Conservation (phyloP, 2,329 filamentous ascomycete species). For the Blastomyces gilchristii region DNA sequence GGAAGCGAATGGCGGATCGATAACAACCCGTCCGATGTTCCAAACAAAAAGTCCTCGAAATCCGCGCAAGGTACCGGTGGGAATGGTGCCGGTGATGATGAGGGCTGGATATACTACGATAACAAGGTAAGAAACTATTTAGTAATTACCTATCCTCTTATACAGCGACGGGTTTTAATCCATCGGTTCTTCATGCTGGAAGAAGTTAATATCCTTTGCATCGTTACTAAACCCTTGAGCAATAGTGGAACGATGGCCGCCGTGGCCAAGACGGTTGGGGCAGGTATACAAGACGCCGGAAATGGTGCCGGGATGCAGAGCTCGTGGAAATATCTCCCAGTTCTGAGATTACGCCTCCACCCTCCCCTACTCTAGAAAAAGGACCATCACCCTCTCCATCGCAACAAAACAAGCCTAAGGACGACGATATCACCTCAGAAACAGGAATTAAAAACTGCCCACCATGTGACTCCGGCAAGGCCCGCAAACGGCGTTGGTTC, state of each 20-base stretch:
- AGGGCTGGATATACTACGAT: slow-evolving; percentile 96
- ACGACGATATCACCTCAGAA: slow-evolving; percentile 14
- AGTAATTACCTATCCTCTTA: neutral
- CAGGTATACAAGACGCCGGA: slow-evolving; percentile 80
- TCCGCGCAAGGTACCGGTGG: slow-evolving; percentile 38
- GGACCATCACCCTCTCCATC: slow-evolving; percentile 21
- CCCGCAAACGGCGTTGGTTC: slow-evolving; percentile 32
- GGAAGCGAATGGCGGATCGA: slow-evolving; percentile 80
- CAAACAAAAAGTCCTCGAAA: slow-evolving; percentile 29
- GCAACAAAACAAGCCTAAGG: slow-evolving; percentile 18
- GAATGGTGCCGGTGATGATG: slow-evolving; percentile 46
- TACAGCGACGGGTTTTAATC: neutral
- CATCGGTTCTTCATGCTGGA: slow-evolving; percentile 7
- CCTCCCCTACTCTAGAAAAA: slow-evolving; percentile 34
- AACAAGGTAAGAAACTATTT: slow-evolving; percentile 60
- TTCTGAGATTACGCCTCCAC: slow-evolving; percentile 8
- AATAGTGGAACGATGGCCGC: slow-evolving; percentile 77
- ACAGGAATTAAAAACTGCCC: slow-evolving; percentile 22
- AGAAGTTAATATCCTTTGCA: neutral
- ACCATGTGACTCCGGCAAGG: slow-evolving; percentile 23
- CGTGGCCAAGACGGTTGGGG: slow-evolving; percentile 85
- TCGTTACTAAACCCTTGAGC: neutral
- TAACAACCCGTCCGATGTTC: slow-evolving; percentile 39
- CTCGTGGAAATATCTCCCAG: slow-evolving; percentile 60
- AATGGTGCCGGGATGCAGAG: slow-evolving; percentile 96